Conservation (phyloP, 2,329 filamentous ascomycete genomes). For the Pseudocercospora ulei region DNA sequence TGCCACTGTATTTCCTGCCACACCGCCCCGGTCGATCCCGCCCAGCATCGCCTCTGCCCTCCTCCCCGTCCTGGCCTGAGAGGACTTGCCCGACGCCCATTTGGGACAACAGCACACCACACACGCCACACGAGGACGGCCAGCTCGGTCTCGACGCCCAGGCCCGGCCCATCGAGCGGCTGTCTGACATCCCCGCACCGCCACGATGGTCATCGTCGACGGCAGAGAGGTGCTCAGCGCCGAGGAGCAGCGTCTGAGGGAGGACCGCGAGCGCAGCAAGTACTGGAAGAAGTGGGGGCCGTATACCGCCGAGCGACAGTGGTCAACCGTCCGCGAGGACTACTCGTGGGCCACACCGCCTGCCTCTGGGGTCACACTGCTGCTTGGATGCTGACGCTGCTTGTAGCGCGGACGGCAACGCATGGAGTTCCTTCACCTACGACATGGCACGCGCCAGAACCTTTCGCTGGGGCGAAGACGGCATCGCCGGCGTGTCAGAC, state of each 20-base stretch:
- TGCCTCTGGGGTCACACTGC: neutral
- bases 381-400: conserved; percentile 12
- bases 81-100: neutral
- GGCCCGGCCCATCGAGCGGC: neutral
- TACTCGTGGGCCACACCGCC: conserved; percentile 53
- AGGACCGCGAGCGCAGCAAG: conserved; percentile 70
- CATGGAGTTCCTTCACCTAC: conserved; percentile 94
- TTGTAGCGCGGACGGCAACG: conserved; percentile 68
- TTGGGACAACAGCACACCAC: neutral
- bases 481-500: conserved; percentile 91
- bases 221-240: conserved; percentile 76
- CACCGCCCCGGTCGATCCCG: neutral
- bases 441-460: conserved; percentile 80
- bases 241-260: conserved; percentile 80
- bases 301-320: conserved; percentile 87
- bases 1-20: neutral
- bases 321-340: conserved; percentile 70
- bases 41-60: neutral
- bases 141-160: neutral
- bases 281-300: conserved; percentile 99
- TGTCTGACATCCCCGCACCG: conserved; percentile 8
- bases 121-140: neutral
- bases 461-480: conserved; percentile 93
- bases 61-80: neutral
- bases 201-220: conserved; percentile 76